phyloP scores from a whole-genome alignment of 441 rosid genomes.

The Populus hybrid region DNA sequence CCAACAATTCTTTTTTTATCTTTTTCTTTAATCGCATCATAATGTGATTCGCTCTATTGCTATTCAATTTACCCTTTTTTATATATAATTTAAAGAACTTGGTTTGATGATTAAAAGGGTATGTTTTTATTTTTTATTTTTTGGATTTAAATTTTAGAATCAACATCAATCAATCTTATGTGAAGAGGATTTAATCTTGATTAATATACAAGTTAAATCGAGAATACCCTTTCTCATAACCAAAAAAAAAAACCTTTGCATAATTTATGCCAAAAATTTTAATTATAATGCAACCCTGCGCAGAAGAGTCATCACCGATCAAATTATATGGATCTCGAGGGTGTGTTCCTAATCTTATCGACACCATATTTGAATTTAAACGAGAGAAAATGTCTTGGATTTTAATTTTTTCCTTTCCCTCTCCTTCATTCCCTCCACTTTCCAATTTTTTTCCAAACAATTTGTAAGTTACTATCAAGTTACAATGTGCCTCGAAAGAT shows the following conservation, averaged over 20 bases:
- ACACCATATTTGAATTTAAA: neutral
- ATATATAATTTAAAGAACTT: neutral
- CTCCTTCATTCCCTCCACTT: neutral
- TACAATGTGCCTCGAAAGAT: neutral
- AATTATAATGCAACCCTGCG: neutral
- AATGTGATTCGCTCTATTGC: too few relatives aligned
- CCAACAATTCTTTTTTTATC: too few relatives aligned
- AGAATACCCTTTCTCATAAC: neutral
- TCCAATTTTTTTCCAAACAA: neutral
- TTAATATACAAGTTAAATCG: neutral
- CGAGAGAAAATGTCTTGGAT: neutral
- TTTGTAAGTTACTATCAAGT: neutral
- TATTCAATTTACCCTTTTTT: too few relatives aligned
- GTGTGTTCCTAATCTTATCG: too few relatives aligned
- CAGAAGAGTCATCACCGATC: neutral
- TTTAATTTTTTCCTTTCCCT: neutral
- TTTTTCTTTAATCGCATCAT: too few relatives aligned
- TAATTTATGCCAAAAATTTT: neutral
- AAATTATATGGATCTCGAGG: too few relatives aligned
- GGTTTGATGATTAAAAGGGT: neutral
- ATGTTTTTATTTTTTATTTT: too few relatives aligned
- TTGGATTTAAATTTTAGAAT: neutral
- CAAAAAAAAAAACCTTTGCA: neutral
- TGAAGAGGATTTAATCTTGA: neutral
- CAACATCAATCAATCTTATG: neutral